These are phyloP conservation scores for Leptomonas seymouri DNA, from an alignment of 208 protist genomes.

Conservation along the genomic window DNA sequence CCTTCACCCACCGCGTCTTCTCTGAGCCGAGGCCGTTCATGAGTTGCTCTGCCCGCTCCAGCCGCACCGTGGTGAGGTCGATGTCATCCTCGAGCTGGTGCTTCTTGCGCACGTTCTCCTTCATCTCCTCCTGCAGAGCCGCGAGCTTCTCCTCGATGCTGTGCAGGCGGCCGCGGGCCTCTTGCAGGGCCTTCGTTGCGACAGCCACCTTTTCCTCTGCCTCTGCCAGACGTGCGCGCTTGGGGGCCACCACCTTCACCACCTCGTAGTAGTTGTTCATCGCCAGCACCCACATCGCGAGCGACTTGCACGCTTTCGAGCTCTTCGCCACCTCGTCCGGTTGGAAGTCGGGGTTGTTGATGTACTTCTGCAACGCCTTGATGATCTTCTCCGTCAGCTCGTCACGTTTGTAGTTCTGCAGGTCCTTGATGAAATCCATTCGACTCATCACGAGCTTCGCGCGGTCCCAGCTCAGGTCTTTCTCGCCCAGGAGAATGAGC, in stretches of 20 bases:
- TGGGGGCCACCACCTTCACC: constrained; percentile 90
- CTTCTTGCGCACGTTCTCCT: constrained; percentile 90
- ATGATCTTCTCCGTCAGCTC: constrained; percentile 89
- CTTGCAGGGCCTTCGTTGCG: constrained; percentile 69
- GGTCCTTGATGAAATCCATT: constrained; percentile 93
- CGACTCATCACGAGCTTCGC: constrained; percentile 93
- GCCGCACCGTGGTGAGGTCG: constrained; percentile 86
- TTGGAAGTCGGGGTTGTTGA: constrained; percentile 94
- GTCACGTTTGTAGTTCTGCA: constrained; percentile 94
- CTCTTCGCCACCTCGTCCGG: constrained; percentile 93
- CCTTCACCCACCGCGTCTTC: constrained; percentile 75
- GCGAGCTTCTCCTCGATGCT: constrained; percentile 87
- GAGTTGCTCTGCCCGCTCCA: constrained; percentile 90
- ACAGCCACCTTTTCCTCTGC: constrained; percentile 86
- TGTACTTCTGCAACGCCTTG: constrained; percentile 93
- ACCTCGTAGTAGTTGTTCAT: constrained; percentile 96
- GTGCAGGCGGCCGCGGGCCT: constrained; percentile 70
- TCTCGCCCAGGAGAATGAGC: constrained; percentile 91
- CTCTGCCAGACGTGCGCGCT: constrained; percentile 75
- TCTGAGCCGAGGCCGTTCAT: constrained; percentile 90
- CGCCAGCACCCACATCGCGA: constrained; percentile 95
- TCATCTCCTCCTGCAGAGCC: constrained; percentile 79
- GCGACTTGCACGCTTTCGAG: constrained; percentile 94
- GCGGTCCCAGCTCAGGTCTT: constrained; percentile 93
- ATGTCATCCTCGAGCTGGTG: constrained; percentile 93